phyloP scores from a whole-genome alignment of 768 basidiomycete species.

The Termitomyces sp. region DNA sequence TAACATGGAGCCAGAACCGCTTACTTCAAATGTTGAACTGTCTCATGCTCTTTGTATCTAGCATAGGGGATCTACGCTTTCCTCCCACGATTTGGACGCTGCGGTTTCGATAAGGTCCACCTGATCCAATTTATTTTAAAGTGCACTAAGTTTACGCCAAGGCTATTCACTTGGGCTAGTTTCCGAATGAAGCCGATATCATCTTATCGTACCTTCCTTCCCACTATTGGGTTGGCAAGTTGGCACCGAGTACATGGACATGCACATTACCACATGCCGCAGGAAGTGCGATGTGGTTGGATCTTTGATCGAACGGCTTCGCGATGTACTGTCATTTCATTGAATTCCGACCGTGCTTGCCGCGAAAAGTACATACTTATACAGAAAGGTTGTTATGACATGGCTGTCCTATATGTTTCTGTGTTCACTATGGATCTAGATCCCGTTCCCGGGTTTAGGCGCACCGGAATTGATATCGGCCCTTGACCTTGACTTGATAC shows the following conservation, averaged over 20 bases:
- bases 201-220: not conserved
- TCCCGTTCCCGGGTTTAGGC: not conserved
- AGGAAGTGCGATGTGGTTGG: conserved; percentile 8
- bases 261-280: not conserved
- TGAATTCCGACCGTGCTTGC: not conserved
- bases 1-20: not conserved
- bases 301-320: conserved; percentile 15
- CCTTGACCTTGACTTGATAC: not conserved
- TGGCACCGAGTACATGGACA: not conserved
- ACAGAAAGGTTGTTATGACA: not conserved
- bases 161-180: not conserved
- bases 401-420: not conserved
- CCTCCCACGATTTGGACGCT: not conserved
- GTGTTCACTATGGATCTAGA: not conserved
- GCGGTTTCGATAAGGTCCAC: not conserved
- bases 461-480: not conserved
- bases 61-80: not conserved
- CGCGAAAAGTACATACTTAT: not conserved
- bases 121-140: not conserved
- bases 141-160: not conserved
- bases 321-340: not conserved
- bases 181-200: not conserved
- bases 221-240: not conserved
- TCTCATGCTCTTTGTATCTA: not conserved
- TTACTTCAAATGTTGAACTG: not conserved